Conservation (phyloP, 495 filamentous ascomycete species). For the Neurospora tetraspora region DNA sequence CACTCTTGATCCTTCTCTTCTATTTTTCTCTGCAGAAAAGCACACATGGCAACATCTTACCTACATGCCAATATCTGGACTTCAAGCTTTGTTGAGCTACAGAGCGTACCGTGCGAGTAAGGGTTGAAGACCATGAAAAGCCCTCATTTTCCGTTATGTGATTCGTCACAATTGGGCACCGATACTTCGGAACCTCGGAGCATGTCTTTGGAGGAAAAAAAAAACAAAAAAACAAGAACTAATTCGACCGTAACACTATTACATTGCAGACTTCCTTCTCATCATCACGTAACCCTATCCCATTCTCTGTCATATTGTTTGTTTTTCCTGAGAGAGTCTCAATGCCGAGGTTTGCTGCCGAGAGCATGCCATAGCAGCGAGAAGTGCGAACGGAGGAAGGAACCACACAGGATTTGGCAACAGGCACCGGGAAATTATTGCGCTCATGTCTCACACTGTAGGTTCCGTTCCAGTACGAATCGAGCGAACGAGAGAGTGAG, state of each 20-base stretch:
- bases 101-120: not conserved
- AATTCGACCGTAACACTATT: not conserved
- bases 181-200: not conserved
- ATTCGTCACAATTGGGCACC: not conserved
- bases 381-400: not conserved
- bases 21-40: not conserved
- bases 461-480: not conserved
- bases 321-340: not conserved
- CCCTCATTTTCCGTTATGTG: not conserved
- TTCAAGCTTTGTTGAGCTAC: not conserved
- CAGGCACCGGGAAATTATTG: not conserved
- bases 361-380: not conserved
- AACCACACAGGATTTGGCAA: not conserved
- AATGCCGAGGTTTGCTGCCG: not conserved
- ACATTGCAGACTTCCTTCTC: not conserved
- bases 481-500: not conserved
- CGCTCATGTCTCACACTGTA: not conserved
- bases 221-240: not conserved
- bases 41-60: not conserved
- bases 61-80: not conserved
- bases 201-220: not conserved
- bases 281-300: not conserved
- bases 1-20: not conserved
- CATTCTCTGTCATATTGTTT: not conserved
- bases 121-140: not conserved